phyloP scores from a whole-genome alignment of 805 yeast genomes.

The Barnettozyma salicaria region DNA sequence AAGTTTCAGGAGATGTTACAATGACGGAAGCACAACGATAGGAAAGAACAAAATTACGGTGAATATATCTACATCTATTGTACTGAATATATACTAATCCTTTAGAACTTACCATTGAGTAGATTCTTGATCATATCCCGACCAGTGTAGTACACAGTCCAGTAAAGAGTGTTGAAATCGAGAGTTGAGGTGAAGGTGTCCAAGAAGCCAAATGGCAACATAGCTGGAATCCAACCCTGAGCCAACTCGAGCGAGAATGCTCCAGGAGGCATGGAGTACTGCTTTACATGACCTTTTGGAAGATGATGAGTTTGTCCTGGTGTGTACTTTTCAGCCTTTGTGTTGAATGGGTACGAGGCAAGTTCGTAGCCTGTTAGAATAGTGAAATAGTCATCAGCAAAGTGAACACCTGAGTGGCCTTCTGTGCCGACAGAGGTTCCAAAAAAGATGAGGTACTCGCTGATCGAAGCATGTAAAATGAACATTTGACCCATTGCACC shows the following conservation, averaged over 20 bases:
- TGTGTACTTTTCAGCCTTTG: conserved; percentile 59
- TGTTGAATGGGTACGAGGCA: conserved; percentile 63
- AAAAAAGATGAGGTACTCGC: conserved; percentile 88
- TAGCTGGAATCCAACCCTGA: conserved; percentile 97
- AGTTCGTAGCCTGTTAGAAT: conserved; percentile 74
- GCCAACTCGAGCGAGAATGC: conserved; percentile 91
- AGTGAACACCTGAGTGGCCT: conserved; percentile 94
- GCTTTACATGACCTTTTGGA: conserved; percentile 67
- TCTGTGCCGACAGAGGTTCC: conserved; percentile 94
- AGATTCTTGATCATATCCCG: conserved; percentile 70
- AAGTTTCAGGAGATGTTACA: background rate
- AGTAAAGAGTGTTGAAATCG: conserved; percentile 61
- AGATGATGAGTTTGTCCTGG: conserved; percentile 90
- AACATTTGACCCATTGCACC: conserved; percentile 98
- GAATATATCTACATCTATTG: background rate
- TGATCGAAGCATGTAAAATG: conserved; percentile 87
- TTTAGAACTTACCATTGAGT: conserved; percentile 57
- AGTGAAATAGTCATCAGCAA: conserved; percentile 96
- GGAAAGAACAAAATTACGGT: background rate
- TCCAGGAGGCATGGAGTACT: conserved; percentile 78
- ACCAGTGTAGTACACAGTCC: conserved; percentile 72
- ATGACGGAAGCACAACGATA: background rate
- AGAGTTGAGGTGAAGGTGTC: conserved; percentile 76
- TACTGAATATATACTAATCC: background rate
- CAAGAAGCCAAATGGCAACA: conserved; percentile 93